A percentile compares a stretch with the other conserved stretches of the same genome.
phyloP scores from a whole-genome alignment of 2,329 filamentous ascomycete genomes.

The Leptoxyphium fumago region DNA sequence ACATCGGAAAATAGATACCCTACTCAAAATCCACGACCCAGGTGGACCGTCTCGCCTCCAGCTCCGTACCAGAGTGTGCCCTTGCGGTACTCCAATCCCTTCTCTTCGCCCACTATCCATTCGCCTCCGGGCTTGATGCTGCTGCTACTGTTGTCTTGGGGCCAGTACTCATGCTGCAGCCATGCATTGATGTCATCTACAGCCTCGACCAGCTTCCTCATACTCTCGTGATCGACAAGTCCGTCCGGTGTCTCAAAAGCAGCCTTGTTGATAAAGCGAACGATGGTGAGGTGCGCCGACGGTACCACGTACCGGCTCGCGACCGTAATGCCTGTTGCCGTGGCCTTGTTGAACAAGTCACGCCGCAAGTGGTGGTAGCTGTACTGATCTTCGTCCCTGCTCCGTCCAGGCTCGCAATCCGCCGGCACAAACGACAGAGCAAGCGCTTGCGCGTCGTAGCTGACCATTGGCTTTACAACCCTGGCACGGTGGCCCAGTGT shows the following conservation, averaged over 20 bases:
- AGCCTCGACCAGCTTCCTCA: slow-evolving; percentile 48
- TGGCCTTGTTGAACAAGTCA: slow-evolving; percentile 53
- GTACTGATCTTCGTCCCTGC: slow-evolving; percentile 45
- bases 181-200: slow-evolving; percentile 67
- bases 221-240: slow-evolving; percentile 35
- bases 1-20: neutral
- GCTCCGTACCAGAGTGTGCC: slow-evolving; percentile 74
- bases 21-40: slow-evolving; percentile 34
- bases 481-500: slow-evolving; percentile 53
- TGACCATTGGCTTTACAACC: slow-evolving; percentile 68
- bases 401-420: slow-evolving; percentile 40
- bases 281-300: slow-evolving; percentile 79
- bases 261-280: slow-evolving; percentile 54
- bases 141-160: slow-evolving; percentile 24
- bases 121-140: slow-evolving; percentile 41
- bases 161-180: slow-evolving; percentile 60
- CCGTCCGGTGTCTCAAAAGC: slow-evolving; percentile 38
- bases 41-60: slow-evolving; percentile 53
- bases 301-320: slow-evolving; percentile 75
- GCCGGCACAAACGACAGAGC: slow-evolving; percentile 80
- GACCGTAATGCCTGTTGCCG: slow-evolving; percentile 50
- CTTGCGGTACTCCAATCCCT: slow-evolving; percentile 58
- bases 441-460: slow-evolving; percentile 72
- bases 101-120: slow-evolving; percentile 80
- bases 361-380: slow-evolving; percentile 83